Base-by-base conservation (phyloP, 352 stramenopile species). In the Elongisporangium anandrum region DNA sequence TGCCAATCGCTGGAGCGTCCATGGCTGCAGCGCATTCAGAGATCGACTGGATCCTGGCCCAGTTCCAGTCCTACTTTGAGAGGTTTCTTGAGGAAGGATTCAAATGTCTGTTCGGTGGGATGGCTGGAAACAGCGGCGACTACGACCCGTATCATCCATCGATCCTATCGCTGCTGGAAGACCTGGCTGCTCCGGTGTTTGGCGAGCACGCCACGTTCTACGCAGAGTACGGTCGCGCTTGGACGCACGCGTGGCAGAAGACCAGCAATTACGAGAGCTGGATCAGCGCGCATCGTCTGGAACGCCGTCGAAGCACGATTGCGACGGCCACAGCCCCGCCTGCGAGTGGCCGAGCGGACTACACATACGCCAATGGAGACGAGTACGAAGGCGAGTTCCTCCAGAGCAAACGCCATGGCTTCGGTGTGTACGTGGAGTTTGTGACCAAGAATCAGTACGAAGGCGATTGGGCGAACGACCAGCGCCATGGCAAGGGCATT, bases 381-480 rank as follows among this genome's bases (percentile, higher is more conserved):
- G 75, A 81, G 54, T 96, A 95, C 56, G 83, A 91, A 4, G 87
- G 87, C 5, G 60, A 83, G 9, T 93, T 92, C 65, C 53, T 68
- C 26, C 54, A 70, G n/a, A 73, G 81, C 1, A 89, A 75, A 52
- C 77, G 87, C 52, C 75, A 96, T 48, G 85, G 87, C 45, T 81
- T 73, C 51, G 87, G 87, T 5, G 64, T 87, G 4, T 95, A 95
- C 62, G 58, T 87, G 17, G 87, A 94, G 56, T 75, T 79, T 56
- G 64, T 79, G 55, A 95, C 85, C 16, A 87, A 87, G 53, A 87
- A 80, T 59, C 75, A 85, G 24, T 91, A 90, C 59, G 82, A 94
- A 62, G 87, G 87, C 8, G 69, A 88, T 19, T 96, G 85, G 85
- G 38, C 63, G 4, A 58, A 73, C 26, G 81, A 94, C 26, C 54